These are phyloP conservation scores for Colletotrichum orbiculare DNA, from an alignment of 2,329 filamentous ascomycete genomes.

Conservation along the genomic window DNA sequence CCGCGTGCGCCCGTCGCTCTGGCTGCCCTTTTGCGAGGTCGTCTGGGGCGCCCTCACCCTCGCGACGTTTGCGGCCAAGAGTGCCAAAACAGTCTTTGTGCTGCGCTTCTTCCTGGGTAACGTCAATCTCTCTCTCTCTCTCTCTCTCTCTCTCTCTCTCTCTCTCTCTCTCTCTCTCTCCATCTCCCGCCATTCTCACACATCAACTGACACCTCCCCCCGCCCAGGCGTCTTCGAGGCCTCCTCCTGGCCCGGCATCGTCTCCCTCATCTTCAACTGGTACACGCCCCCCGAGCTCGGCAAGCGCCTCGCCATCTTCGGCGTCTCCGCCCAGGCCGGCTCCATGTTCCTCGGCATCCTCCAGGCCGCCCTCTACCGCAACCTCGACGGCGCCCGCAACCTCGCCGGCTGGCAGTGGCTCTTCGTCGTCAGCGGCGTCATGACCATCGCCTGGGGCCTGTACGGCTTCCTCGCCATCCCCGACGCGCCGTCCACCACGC, in stretches of 20 bases:
- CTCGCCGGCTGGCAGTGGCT: constrained; percentile 59
- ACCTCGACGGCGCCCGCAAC: constrained; percentile 53
- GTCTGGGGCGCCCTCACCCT: constrained; percentile 40
- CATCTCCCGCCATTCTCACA: no score
- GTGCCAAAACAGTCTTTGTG: constrained; percentile 46
- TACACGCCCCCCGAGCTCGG: constrained; percentile 57
- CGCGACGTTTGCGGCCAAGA: constrained; percentile 42
- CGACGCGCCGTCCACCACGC: constrained; percentile 44
- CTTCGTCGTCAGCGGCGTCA: constrained; percentile 56
- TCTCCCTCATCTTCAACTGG: constrained; percentile 58
- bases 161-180: no score
- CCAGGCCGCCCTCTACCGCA: constrained; percentile 54
- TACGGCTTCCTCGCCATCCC: constrained; percentile 52
- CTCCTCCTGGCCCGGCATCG: constrained; percentile 46
- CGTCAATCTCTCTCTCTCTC: no score
- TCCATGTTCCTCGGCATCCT: constrained; percentile 57
- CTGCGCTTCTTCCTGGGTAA: constrained; percentile 48
- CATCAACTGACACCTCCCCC: no score
- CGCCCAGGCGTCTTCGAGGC: constrained; percentile 43
- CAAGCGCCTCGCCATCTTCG: constrained; percentile 55
- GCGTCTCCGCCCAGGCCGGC: constrained; percentile 55
- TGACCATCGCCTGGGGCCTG: constrained; percentile 54
- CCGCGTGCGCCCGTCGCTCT: constrained; percentile 38
- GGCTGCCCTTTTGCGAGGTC: constrained; percentile 52
- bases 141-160: no score